Base-by-base conservation (phyloP, 495 filamentous ascomycete species). In the Baudoinia panamericana region DNA sequence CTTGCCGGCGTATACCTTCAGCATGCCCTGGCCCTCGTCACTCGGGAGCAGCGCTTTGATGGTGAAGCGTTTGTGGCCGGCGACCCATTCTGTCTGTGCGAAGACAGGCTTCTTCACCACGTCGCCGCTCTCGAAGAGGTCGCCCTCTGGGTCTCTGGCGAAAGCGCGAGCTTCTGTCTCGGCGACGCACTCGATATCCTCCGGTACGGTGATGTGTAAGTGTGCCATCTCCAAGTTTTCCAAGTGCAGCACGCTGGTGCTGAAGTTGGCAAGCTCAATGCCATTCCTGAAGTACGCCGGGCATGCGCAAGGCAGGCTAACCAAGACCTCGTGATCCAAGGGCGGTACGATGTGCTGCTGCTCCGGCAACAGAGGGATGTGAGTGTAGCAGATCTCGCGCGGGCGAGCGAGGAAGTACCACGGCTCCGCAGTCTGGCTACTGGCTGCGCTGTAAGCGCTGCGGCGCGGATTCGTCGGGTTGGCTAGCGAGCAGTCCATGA, bases 331-430 rank as follows among this genome's bases (percentile, higher is more conserved):
- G 36, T 82, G 77, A 9, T 82, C 73, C 15, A 96, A 72, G 1
- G 86, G 78, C 4, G 92, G 92, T 47, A 84, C 86, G 28, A 95
- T 77, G 56, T 96, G 92, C 54, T 99, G 90, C 44, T 94, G 85
- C 31, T 78, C 70, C 31, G 80, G 78, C 28, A 78, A 70, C 31
- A 88, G 71, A 8, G 90, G 86, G 23, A 99, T 74, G 57, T 99
- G 90, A 1, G 92, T 94, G 68, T 86, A 96, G 64, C 87, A 95
- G 11, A 85, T 68, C 57, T 96, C 82, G 27, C 74, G 70, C 19
- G 92, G 92, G 3, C 82, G 76, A 0, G 83, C 65, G 4, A 99
- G 73, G 63, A 95, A 99, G 65, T 82, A 99, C 74, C 83, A 95
- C 20, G 63, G 70, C 45, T 99, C 90, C 4, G 90, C 83, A 1